Percentiles rank a stretch among this genome's conserved stretches.
Conservation (phyloP, 371 early-diverging fungal species). For the Pancytospora philotis region DNA sequence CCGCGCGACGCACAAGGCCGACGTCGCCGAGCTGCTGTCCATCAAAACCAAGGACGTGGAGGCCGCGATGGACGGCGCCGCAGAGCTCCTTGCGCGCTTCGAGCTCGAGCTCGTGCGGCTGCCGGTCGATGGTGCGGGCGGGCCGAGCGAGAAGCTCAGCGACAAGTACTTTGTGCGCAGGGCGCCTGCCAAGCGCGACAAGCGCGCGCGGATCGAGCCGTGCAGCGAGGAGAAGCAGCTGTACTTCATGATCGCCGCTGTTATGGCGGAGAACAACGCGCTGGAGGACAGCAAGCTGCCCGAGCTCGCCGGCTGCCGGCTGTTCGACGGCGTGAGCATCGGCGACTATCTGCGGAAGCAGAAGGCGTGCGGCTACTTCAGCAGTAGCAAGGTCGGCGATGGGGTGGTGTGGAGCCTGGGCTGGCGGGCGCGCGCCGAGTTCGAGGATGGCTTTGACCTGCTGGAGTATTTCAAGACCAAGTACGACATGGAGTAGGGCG, state of each 20-base stretch:
- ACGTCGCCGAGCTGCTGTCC: neutral
- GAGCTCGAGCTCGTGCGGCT: neutral
- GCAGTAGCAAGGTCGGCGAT: neutral
- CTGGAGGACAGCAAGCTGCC: neutral
- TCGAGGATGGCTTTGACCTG: neutral
- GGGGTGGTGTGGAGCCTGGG: neutral
- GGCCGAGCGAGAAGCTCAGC: neutral
- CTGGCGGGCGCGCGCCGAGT: constrained; percentile 11
- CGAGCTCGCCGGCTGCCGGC: neutral
- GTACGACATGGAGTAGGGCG: too few relatives aligned
- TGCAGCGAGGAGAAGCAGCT: neutral
- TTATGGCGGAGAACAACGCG: neutral
- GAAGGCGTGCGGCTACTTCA: neutral
- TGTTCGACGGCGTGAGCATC: neutral
- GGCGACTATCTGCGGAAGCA: neutral
- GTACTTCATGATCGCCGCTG: neutral
- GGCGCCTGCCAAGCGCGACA: neutral
- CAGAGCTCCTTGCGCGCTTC: neutral
- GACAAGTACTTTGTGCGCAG: neutral
- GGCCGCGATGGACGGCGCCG: neutral
- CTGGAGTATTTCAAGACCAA: neutral
- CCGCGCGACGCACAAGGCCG: neutral
- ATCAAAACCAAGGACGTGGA: neutral
- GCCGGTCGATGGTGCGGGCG: neutral
- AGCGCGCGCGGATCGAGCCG: neutral